Conservation (phyloP, 257 asterid species). For the Solanum chilense region DNA sequence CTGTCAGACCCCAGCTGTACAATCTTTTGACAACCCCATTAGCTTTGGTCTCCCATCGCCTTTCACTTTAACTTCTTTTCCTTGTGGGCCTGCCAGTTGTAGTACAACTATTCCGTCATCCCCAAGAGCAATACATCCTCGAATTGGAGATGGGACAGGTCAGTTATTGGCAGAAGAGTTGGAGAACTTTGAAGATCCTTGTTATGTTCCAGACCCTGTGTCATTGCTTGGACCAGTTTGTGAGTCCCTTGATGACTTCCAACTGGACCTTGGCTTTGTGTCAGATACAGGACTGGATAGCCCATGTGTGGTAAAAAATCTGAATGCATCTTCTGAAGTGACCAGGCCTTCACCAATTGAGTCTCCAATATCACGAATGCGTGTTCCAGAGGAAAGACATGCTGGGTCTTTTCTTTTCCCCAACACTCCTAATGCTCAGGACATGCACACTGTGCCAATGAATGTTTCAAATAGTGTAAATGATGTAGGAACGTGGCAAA, state of each 20-base stretch:
- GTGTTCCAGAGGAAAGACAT: conserved; percentile 59
- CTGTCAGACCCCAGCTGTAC: conserved; percentile 36
- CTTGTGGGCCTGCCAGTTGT: conserved; percentile 39
- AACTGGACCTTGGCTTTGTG: conserved; percentile 64
- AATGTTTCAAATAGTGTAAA: conserved; percentile 24
- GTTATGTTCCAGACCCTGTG: conserved; percentile 87
- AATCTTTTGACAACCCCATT: conserved; percentile 48
- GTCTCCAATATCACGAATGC: conserved; percentile 76
- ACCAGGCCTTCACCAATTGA: conserved; percentile 79
- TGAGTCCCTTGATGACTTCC: conserved; percentile 87
- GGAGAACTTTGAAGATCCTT: conserved; percentile 86
- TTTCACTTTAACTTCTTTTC: conserved; percentile 34
- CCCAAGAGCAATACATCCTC: conserved; percentile 45
- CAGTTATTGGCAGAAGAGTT: conserved; percentile 69
- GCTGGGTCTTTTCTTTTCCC: conserved; percentile 31
- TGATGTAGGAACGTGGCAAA: conserved; percentile 68
- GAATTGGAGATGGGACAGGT: conserved; percentile 37
- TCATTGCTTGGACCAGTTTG: conserved; percentile 96
- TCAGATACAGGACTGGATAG: conserved; percentile 40
- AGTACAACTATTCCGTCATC: conserved; percentile 33
- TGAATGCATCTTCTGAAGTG: conserved; percentile 41
- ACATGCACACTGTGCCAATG: conserved; percentile 1
- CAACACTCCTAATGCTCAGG: conserved; percentile 37
- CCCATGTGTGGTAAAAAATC: conserved; percentile 38
- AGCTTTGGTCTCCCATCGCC: conserved; percentile 57